These are phyloP conservation scores for Vanrija humicola DNA, from an alignment of 1,284 basidiomycete species.

Conservation along the genomic window DNA sequence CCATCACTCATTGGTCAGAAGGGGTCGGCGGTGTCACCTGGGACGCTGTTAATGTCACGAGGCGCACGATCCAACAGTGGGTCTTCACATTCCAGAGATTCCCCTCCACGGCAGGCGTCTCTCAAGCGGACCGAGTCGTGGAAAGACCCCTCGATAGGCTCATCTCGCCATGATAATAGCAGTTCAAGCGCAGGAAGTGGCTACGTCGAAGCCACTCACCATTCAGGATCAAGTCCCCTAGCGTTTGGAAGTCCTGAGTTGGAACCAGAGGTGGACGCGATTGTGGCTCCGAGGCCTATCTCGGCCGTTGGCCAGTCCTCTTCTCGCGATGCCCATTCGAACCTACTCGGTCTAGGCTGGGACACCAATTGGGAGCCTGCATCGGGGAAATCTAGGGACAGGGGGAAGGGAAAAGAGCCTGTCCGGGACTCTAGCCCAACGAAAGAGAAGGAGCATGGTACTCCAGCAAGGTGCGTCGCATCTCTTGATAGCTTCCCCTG, in stretches of 20 bases:
- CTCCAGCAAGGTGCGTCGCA: background rate
- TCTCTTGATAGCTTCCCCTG: background rate
- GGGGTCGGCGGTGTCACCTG: constrained; percentile 18
- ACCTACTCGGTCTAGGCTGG: constrained; percentile 39
- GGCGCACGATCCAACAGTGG: constrained; percentile 29
- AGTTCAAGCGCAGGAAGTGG: constrained; percentile 22
- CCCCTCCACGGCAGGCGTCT: too few species aligned
- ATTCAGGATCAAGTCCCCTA: constrained; percentile 27
- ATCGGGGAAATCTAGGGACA: constrained; percentile 23
- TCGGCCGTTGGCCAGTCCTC: constrained; percentile 13
- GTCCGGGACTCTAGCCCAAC: constrained; percentile 31
- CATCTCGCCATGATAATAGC: constrained; percentile 14
- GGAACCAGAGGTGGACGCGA: constrained; percentile 14
- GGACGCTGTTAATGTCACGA: constrained; percentile 29
- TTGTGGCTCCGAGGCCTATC: constrained; percentile 15
- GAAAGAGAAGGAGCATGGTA: constrained; percentile 9
- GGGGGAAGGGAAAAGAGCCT: constrained; percentile 30
- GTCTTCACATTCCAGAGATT: constrained; percentile 9
- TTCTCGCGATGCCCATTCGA: constrained; percentile 23
- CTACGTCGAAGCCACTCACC: constrained; percentile 2
- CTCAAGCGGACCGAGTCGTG: constrained; percentile 13
- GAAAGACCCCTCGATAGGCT: background rate
- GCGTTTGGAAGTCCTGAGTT: constrained; percentile 38
- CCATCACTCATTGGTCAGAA: constrained; percentile 12
- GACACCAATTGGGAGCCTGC: constrained; percentile 25